Evolutionary conservation across 768 basidiomycete genomes (phyloP), one percentile per base, ranked within the genome.

Genomic region (Boletus eberwhitei): DNA sequence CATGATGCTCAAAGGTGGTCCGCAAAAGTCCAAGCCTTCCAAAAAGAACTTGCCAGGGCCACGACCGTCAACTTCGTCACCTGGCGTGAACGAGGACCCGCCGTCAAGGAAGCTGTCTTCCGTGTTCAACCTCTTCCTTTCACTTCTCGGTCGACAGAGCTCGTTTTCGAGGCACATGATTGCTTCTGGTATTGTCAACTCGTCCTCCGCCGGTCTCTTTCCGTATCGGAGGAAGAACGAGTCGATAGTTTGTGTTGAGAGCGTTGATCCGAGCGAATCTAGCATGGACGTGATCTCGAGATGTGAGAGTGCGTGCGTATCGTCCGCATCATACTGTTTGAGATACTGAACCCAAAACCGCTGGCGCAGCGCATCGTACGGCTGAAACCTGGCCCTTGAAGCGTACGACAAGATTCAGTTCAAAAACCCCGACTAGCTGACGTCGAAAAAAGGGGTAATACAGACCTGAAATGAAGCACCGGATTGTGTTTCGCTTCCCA

Each of bases 251-350:
- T 83, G 75, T 0, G 71, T 72, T 8, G 88, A 89, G 46, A 98
- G 81, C 0, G 96, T 98, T 4, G 94, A 97, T 5, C 94, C 94
- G 36, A 99, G 85, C 2, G 95, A 96, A 73, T 98, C 96, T 40
- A 99, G 86, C 90, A 98, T 94, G 12, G 90, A 90, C 0, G 88
- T 90, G 32, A 97, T 78, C 70, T 98, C 97, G 52, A 95, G 74
- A 57, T 87, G 86, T 0, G 92, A 93, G 38, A 95, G 73, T 1
- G 79, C 68, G 21, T 75, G 74, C 0, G 85, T 88, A 57, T 94
- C 90, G 70, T 95, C 93, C 0, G 86, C 80, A 61, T 97, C 95
- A 71, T 98, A 98, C 60, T 95, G 89, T 48, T 82, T 81, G 38
- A 96, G 80, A 69, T 92, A 94, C 59, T 90, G 86, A 2, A 84